Base-by-base conservation (phyloP, 257 asterid genomes). In the Salvia miltiorrhiza region DNA sequence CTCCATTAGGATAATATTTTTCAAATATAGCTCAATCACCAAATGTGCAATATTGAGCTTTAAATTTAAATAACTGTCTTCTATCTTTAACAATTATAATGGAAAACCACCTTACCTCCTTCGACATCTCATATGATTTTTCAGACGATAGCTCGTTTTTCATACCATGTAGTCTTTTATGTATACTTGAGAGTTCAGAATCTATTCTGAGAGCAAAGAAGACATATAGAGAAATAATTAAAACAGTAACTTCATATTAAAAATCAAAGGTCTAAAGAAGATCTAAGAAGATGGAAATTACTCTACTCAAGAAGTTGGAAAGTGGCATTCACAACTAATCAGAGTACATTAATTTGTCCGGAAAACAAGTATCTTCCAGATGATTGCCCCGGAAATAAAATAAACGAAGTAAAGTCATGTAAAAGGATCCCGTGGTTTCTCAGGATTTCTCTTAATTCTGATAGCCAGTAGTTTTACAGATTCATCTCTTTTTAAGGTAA, bases 121-220 rank as follows among this genome's bases (percentile, higher is more conserved):
- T 77, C 54, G 82, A 77, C 64, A 81, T 65, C 67, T 43, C 80
- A 56, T 80, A 75, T 57, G 79, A 71, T 40, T 50, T 71, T 48
- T 79, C 86, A 26, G 84, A n/a, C n/a, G n/a, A n/a, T n/a, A n/a
- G 79, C 79, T 76, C 85, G 35, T 67, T 76, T 58, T 71, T 80
- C 86, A 82, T 68, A 69, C 78, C 86, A 74, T 86, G 84, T 69
- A 93, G 84, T 70, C 77, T 82, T 74, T 76, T 84, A 68, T 75
- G 90, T 78, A 90, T 84, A 65, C 73, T 81, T 72, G 91, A 88
- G 87, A 86, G 87, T 86, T 90, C 96, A 77, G 84, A 88, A 83
- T 93, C 99, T 88, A 93, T 88, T 86, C 99, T 93, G 99, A 88
- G 92, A 77, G 84, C 90, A 86, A 84, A 85, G 74, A 84, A 81